phyloP scores from a whole-genome alignment of 441 rosid genomes.

The Jatropha podagrica region DNA sequence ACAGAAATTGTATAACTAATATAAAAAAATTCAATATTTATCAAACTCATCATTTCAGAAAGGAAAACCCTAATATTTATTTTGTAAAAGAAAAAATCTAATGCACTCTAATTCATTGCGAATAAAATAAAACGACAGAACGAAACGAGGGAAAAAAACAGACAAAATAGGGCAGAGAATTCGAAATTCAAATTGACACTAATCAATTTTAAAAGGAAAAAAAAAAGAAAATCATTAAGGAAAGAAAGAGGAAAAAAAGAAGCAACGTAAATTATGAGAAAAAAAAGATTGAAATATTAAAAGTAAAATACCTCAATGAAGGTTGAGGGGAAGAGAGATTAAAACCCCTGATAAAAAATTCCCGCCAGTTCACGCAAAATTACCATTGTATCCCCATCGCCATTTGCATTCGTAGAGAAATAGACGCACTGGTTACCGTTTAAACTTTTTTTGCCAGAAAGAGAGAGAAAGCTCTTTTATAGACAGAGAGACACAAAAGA shows the following conservation, averaged over 20 bases:
- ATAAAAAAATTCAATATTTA: too few species aligned
- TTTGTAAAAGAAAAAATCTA: too few species aligned
- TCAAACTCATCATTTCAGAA: too few species aligned
- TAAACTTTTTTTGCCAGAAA: too few species aligned
- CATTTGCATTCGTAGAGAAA: background rate
- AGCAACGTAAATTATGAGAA: background rate
- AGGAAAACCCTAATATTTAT: too few species aligned
- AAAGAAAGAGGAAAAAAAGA: background rate
- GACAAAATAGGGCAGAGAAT: background rate
- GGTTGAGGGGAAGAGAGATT: background rate
- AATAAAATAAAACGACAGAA: background rate
- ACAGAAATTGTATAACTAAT: too few species aligned
- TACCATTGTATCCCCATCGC: slow-evolving; percentile 2
- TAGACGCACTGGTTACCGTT: background rate
- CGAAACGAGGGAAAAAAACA: background rate
- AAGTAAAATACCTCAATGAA: background rate
- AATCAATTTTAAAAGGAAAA: background rate
- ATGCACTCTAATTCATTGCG: too few species aligned
- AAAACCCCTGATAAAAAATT: background rate
- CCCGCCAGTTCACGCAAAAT: background rate
- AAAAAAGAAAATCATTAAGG: background rate
- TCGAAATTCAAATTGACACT: background rate
- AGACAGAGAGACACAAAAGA: background rate
- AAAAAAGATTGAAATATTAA: background rate
- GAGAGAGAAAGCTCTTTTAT: background rate